Evolutionary conservation across 805 yeast species (phyloP).

Genomic region (Candida mattraensis): DNA sequence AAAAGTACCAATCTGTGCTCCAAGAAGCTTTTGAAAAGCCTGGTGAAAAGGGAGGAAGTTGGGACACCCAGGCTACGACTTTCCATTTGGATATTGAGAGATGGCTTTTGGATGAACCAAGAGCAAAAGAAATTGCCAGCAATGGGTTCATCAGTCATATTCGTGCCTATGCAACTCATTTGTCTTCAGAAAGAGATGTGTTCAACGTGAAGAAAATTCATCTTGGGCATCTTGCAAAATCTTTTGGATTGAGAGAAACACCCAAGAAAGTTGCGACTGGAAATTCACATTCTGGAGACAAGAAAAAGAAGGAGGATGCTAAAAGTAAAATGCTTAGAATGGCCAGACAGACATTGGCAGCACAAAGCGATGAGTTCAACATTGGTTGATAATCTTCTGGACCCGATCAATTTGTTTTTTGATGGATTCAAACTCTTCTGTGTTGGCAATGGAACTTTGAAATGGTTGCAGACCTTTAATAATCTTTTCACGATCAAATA

Average conservation of each 20-base stretch:
- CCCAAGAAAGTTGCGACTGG: slow-evolving; percentile 74
- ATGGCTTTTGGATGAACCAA: slow-evolving; percentile 71
- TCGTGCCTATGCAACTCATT: slow-evolving; percentile 95
- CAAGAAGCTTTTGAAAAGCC: slow-evolving; percentile 29
- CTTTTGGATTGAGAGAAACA: slow-evolving; percentile 91
- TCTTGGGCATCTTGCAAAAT: slow-evolving; percentile 93
- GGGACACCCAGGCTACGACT: slow-evolving; percentile 96
- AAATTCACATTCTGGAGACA: slow-evolving; percentile 36
- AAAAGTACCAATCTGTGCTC: slow-evolving; percentile 45
- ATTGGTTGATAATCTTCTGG: slow-evolving; percentile 30
- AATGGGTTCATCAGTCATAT: slow-evolving; percentile 86
- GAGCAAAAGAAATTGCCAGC: slow-evolving; percentile 63
- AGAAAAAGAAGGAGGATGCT: slow-evolving; percentile 61
- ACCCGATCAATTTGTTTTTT: slow-evolving; percentile 7
- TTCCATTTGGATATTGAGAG: slow-evolving; percentile 93
- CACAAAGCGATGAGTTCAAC: slow-evolving; percentile 74
- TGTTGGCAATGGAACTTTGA: slow-evolving; percentile 10
- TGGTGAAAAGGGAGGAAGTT: slow-evolving; percentile 39
- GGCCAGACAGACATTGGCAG: slow-evolving; percentile 68
- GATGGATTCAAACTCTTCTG: slow-evolving; percentile 10
- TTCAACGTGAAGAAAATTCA: slow-evolving; percentile 84
- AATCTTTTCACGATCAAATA: slow-evolving; percentile 5
- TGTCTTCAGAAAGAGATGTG: slow-evolving; percentile 70
- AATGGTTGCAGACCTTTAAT: slow-evolving; percentile 14
- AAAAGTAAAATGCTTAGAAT: slow-evolving; percentile 71